Conservation (phyloP, 2,329 filamentous ascomycete species). For the Phyllosticta ampelicida region DNA sequence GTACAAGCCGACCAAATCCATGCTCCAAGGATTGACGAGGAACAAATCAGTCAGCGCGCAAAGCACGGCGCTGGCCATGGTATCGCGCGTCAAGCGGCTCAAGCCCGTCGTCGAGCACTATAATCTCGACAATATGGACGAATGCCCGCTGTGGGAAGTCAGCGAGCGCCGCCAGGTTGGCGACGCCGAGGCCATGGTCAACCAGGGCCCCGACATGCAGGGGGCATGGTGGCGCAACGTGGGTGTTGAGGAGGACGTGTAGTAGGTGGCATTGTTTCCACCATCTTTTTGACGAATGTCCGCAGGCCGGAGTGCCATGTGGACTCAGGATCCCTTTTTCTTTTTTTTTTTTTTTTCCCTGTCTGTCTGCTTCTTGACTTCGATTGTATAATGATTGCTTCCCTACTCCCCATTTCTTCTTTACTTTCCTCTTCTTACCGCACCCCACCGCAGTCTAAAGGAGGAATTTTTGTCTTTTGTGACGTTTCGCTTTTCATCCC, state of each 20-base stretch:
- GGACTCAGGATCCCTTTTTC: neutral
- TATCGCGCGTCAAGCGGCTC: constrained; percentile 49
- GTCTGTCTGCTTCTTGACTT: neutral
- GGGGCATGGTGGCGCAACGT: constrained; percentile 38
- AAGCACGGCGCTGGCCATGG: constrained; percentile 23
- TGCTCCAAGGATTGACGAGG: constrained; percentile 53
- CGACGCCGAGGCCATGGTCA: constrained; percentile 69
- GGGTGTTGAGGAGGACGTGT: constrained; percentile 33
- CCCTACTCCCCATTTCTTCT: neutral
- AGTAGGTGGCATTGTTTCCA: too few relatives aligned
- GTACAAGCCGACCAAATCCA: constrained; percentile 13
- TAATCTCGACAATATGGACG: constrained; percentile 35
- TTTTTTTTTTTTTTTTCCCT: neutral
- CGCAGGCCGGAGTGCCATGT: neutral
- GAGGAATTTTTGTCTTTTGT: too few relatives aligned
- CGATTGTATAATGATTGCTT: neutral
- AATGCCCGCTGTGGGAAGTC: constrained; percentile 48
- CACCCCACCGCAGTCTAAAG: too few relatives aligned
- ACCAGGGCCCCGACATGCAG: constrained; percentile 22
- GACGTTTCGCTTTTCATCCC: too few relatives aligned
- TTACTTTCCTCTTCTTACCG: too few relatives aligned
- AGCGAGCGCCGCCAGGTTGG: constrained; percentile 84
- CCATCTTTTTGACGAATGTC: neutral
- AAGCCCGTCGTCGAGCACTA: constrained; percentile 26
- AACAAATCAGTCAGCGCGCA: constrained; percentile 12